Evolutionary conservation across 495 filamentous ascomycete genomes (phyloP).

Genomic region (Aspergillus sclerotioniger): DNA sequence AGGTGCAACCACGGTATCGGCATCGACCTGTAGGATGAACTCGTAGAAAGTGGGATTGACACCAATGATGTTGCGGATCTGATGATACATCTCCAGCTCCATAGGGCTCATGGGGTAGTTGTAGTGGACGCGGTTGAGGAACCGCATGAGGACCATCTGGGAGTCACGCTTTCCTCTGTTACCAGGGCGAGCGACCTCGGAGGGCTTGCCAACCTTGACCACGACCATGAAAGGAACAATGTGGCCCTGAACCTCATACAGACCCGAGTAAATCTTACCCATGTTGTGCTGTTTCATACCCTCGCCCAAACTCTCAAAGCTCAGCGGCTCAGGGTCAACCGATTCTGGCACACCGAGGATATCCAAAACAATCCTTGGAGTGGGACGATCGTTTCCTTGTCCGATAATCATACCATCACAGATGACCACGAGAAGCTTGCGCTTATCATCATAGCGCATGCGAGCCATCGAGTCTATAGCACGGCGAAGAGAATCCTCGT

Average conservation of each 20-base stretch:
- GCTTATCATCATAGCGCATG: slow-evolving; percentile 97
- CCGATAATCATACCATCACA: slow-evolving; percentile 99
- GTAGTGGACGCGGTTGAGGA: slow-evolving; percentile 97
- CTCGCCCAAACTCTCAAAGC: slow-evolving; percentile 95
- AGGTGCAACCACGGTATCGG: slow-evolving; percentile 88
- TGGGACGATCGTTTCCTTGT: slow-evolving; percentile 94
- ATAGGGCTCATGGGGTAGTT: slow-evolving; percentile 93
- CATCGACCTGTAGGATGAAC: slow-evolving; percentile 94
- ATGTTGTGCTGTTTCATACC: slow-evolving; percentile 98
- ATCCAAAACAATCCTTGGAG: slow-evolving; percentile 93
- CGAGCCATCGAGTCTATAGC: slow-evolving; percentile 95
- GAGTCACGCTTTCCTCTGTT: slow-evolving; percentile 99
- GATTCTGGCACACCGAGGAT: slow-evolving; percentile 92
- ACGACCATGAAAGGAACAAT: slow-evolving; percentile 97
- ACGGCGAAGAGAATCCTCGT: slow-evolving; percentile 93
- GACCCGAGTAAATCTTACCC: slow-evolving; percentile 96
- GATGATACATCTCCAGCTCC: slow-evolving; percentile 97
- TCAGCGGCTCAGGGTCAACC: slow-evolving; percentile 94
- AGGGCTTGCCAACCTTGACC: slow-evolving; percentile 96
- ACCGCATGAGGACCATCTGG: slow-evolving; percentile 96
- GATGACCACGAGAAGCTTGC: slow-evolving; percentile 89
- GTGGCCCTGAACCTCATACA: slow-evolving; percentile 97
- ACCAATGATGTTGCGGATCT: slow-evolving; percentile 98
- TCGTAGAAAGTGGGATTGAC: slow-evolving; percentile 99
- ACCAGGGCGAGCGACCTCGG: slow-evolving; percentile 92